Evolutionary conservation across 2,329 filamentous ascomycete species (phyloP).

Genomic region (Exophiala sideris): DNA sequence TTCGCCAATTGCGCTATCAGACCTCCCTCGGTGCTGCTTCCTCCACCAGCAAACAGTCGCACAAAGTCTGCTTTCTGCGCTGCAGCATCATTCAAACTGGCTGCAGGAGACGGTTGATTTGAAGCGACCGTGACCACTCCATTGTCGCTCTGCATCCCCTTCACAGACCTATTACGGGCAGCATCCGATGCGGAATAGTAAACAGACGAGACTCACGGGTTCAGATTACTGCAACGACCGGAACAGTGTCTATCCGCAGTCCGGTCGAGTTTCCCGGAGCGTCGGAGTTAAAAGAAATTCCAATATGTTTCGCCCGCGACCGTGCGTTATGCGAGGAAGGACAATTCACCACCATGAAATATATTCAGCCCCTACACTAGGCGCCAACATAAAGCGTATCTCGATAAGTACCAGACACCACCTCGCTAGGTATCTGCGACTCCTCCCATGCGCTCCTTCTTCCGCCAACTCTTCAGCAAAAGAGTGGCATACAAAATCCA

Average conservation of each 20-base stretch:
- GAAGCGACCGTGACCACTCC: slow-evolving; percentile 15
- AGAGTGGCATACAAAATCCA: slow-evolving; percentile 24
- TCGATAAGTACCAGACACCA: neutral
- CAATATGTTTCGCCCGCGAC: neutral
- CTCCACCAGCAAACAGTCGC: slow-evolving; percentile 18
- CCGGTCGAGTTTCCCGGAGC: no score
- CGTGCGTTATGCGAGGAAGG: neutral
- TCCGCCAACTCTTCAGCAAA: slow-evolving; percentile 19
- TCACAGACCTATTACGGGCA: neutral
- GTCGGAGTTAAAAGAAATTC: no score
- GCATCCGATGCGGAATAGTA: neutral
- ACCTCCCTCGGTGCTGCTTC: slow-evolving; percentile 36
- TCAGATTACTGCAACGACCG: neutral
- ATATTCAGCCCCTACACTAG: no score
- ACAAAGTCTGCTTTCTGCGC: slow-evolving; percentile 23
- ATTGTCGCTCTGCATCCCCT: slow-evolving; percentile 25
- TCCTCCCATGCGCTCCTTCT: slow-evolving; percentile 24
- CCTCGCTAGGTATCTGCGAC: neutral
- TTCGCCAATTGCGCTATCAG: slow-evolving; percentile 44
- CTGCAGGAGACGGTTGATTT: slow-evolving; percentile 3
- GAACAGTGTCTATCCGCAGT: neutral
- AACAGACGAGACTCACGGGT: neutral
- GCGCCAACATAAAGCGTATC: no score
- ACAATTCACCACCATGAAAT: no score
- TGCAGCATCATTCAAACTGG: slow-evolving; percentile 9